These are phyloP conservation scores for Mycena polygramma DNA, from an alignment of 768 basidiomycete genomes.

Conservation along the genomic window DNA sequence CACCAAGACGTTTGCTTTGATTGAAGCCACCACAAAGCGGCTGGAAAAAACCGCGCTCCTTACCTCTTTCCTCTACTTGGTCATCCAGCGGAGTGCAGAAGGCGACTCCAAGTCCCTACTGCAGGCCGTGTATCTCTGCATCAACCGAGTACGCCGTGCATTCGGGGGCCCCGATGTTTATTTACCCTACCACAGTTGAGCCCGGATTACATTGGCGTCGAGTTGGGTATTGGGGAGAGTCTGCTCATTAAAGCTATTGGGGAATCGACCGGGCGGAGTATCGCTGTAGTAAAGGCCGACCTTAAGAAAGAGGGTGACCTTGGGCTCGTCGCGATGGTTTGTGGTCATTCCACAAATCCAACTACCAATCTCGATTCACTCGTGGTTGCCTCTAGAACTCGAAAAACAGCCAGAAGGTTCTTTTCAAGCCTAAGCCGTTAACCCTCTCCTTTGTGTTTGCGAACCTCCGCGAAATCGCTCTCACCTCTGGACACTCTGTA, in stretches of 20 bases:
- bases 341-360: slow-evolving; percentile 35
- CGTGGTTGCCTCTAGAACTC: slow-evolving; percentile 73
- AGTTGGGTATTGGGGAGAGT: slow-evolving; percentile 96
- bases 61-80: slow-evolving; percentile 89
- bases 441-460: slow-evolving; percentile 92
- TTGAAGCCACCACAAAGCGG: slow-evolving; percentile 96
- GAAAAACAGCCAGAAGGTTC: slow-evolving; percentile 90
- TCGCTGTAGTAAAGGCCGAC: slow-evolving; percentile 87
- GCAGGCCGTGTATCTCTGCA: slow-evolving; percentile 94
- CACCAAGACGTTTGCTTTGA: slow-evolving; percentile 87
- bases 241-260: slow-evolving; percentile 95
- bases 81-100: slow-evolving; percentile 87
- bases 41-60: slow-evolving; percentile 92
- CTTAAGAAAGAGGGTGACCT: slow-evolving; percentile 96
- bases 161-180: not conserved
- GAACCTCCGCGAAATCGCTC: slow-evolving; percentile 91
- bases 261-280: slow-evolving; percentile 93
- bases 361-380: slow-evolving; percentile 7
- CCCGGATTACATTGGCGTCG: slow-evolving; percentile 95
- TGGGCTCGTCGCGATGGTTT: slow-evolving; percentile 95
- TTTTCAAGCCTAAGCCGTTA: slow-evolving; percentile 94
- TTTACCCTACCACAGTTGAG: slow-evolving; percentile 70
- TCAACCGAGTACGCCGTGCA: slow-evolving; percentile 81
- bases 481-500: slow-evolving; percentile 86
- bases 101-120: slow-evolving; percentile 83